Evolutionary conservation across 2,329 filamentous ascomycete genomes (phyloP), one percentile per base, ranked within the genome.

Genomic region (Penicillium brevicompactum): DNA sequence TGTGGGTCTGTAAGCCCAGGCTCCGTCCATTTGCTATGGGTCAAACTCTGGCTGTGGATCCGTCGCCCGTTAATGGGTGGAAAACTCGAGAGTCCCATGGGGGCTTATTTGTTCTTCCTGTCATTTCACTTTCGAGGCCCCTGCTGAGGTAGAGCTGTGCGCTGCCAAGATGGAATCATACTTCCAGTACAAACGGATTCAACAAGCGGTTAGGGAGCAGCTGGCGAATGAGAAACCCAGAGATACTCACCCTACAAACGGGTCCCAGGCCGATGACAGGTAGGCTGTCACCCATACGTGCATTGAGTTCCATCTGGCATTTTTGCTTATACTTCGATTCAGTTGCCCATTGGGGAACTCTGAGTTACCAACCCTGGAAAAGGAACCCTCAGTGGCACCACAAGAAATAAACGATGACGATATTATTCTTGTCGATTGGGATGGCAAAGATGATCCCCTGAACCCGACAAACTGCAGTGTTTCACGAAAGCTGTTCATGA

Each of bases 381-480:
- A 41, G 9, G 38, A 41, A 11, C 21, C 38, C 2, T 41, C 38
- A 21, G 7, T 3, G 8, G 5, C n/a, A 9, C 16, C 14, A 21
- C 14, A 41, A 41, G 38, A 41, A 41, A 10, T 21, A 9, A n/a
- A 18, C 14, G 18, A 18, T 11, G 38, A 41, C 21, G n/a, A 18
- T 18, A 21, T 21, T 18, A 41, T 41, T 11, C n/a, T 41, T 41
- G 76, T 79, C 16, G 70, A 67, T 31, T 78, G 73, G 68, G 71
- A 74, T n/a, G 67, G 64, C 2, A 53, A 65, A 5, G 60, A 69
- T 22, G 76, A 78, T 55, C 63, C 63, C 1, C 53, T 74, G 47
- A 74, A 76, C 45, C 76, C 76, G 1, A 63, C 68, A 13, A 76
- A 76, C 40, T 76, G 70, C 66, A 57, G 63, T 5, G 54, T 66